Conservation (phyloP, 2,329 filamentous ascomycete species). For the Fusarium zealandicum region DNA sequence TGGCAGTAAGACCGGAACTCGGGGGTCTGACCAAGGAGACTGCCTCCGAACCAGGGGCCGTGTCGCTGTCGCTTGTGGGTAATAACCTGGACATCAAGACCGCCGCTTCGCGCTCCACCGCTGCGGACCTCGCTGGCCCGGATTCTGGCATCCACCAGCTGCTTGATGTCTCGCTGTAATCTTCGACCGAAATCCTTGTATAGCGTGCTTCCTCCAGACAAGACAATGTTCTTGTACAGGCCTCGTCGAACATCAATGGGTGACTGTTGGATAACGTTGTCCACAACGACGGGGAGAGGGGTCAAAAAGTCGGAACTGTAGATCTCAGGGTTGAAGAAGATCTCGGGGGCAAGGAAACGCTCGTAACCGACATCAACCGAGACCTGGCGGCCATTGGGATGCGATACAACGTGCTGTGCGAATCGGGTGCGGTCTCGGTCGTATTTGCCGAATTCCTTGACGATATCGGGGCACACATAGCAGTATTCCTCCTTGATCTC, state of each 20-base stretch:
- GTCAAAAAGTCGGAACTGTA: constrained; percentile 99
- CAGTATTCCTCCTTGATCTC: constrained; percentile 99
- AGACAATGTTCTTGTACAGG: constrained; percentile 99
- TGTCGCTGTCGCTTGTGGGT: constrained; percentile 97
- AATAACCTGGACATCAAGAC: constrained; percentile 95
- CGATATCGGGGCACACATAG: constrained; percentile 97
- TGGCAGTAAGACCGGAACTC: constrained; percentile 99
- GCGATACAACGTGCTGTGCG: constrained; percentile 84
- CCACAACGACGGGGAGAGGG: constrained; percentile 90
- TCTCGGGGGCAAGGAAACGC: constrained; percentile 96
- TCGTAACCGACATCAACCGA: constrained; percentile 96
- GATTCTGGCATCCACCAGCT: constrained; percentile 92
- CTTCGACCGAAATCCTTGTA: constrained; percentile 98
- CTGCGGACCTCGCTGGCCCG: constrained; percentile 90
- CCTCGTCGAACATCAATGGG: constrained; percentile 97
- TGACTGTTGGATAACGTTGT: constrained; percentile 95
- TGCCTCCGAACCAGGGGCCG: constrained; percentile 98
- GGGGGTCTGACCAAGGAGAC: constrained; percentile 93
- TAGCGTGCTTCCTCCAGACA: constrained; percentile 94
- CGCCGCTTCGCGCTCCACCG: constrained; percentile 90
- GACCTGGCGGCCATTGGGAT: constrained; percentile 84
- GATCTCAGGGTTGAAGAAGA: constrained; percentile 99
- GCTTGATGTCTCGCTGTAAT: constrained; percentile 95
- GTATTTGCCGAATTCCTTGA: constrained; percentile 96
- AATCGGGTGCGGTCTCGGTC: constrained; percentile 93